These are phyloP conservation scores for Entomortierella chlamydospora DNA, from an alignment of 192 early-diverging fungal genomes.

Conservation along the genomic window DNA sequence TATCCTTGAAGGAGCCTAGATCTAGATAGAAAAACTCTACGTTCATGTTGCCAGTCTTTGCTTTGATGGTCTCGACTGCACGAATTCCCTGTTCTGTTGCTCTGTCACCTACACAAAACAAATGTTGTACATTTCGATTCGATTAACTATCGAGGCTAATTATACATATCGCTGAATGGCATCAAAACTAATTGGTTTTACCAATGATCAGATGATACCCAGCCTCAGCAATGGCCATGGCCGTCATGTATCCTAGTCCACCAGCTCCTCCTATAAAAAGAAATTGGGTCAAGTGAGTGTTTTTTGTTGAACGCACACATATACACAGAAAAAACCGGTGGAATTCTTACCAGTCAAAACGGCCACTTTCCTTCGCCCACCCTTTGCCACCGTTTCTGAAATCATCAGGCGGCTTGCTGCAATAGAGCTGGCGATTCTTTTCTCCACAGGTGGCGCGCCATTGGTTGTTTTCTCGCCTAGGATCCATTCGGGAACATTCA, in stretches of 20 bases:
- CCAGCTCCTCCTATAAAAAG: constrained; percentile 28
- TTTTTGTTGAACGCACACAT: too few species aligned
- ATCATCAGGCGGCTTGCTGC: constrained; percentile 23
- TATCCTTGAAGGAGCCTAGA: constrained; percentile 35
- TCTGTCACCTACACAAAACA: constrained; percentile 26
- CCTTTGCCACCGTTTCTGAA: constrained; percentile 11
- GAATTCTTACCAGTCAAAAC: constrained; percentile 39
- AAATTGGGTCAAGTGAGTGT: too few species aligned
- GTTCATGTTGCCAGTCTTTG: constrained; percentile 34
- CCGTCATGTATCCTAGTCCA: constrained; percentile 35
- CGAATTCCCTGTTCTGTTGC: constrained; percentile 40
- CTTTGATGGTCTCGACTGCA: constrained; percentile 44
- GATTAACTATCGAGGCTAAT: neutral
- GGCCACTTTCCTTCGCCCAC: constrained; percentile 36
- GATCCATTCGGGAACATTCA: constrained; percentile 49
- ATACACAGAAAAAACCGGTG: too few species aligned
- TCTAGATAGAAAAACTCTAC: constrained; percentile 50
- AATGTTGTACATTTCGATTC: neutral
- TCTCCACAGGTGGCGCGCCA: constrained; percentile 14
- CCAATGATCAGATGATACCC: constrained; percentile 52
- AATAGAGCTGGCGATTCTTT: constrained; percentile 30
- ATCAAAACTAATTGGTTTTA: too few species aligned
- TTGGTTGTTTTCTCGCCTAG: constrained; percentile 10
- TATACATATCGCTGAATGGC: neutral
- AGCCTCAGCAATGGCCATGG: constrained; percentile 41